Evolutionary conservation across 495 filamentous ascomycete species (phyloP), one percentile per base, ranked within the genome.

Genomic region (Neurospora hispaniola): DNA sequence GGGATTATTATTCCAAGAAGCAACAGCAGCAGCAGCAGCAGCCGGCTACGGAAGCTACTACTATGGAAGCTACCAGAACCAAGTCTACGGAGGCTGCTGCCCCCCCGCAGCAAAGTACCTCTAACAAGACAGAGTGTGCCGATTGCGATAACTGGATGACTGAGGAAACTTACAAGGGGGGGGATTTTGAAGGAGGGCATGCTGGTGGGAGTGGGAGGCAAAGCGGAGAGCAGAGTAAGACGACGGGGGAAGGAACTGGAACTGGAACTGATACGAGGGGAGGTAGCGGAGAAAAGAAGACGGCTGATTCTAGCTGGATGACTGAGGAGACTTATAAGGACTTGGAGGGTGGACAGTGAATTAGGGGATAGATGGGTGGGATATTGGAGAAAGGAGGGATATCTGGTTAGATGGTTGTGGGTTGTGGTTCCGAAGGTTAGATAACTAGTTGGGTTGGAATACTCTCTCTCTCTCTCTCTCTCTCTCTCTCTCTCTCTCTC

Each of bases 1-100:
- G 86, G 71, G 78, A 85, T 43, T 79, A 85, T 43, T 79, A 84
- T 70, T 46, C 35, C 11, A 48, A 71, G 48, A 62, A 70, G 54
- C 1, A 31, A 3, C 27, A 31, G 2, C 27, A 31, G 27, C 1
- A 31, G 27, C 27, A 31, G 2, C 27, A 31, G 27, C 2, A 27
- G 4, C 20, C 20, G 12, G 5, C 54, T 14, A 62, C 54, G 2
- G 41, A 38, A 9, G 42, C n/a, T 1, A 31, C 27, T 31, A 31
- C 27, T 31, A 42, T 11, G 20, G 41, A 70, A 38, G 27, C 27
- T 31, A 48, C 16, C 0, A 16, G 38, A 12, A 18, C 18, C 20
- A 39, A 39, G 39, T 7, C 39, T 39, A 39, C 39, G 6, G 39
- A 39, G 39, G 48, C 4, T 12, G 4, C 5, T 27, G 23, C 44